phyloP scores from a whole-genome alignment of 441 rosid genomes.

The Flueggea neowawraea region DNA sequence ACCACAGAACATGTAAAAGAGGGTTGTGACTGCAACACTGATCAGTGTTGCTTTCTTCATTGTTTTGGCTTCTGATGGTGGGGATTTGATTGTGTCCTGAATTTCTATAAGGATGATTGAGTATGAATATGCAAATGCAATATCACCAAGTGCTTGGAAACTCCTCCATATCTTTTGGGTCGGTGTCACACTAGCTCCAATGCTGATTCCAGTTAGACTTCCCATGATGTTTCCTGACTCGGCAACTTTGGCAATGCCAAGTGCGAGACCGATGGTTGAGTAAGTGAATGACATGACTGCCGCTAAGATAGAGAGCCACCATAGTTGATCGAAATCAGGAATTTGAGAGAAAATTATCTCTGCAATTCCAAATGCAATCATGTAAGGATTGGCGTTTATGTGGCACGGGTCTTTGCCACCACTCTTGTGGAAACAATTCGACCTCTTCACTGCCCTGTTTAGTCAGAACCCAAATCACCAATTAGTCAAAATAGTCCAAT shows the following conservation, averaged over 20 bases:
- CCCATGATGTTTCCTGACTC: conserved; percentile 55
- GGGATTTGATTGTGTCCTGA: conserved; percentile 63
- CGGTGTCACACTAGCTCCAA: conserved; percentile 45
- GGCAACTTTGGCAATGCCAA: conserved; percentile 67
- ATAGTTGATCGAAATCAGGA: conserved; percentile 78
- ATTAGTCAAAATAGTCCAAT: too few species aligned
- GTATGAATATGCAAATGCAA: conserved; percentile 86
- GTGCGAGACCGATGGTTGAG: conserved; percentile 77
- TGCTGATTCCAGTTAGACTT: conserved; percentile 66
- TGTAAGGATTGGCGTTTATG: conserved; percentile 65
- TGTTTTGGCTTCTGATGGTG: conserved; percentile 72
- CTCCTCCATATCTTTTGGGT: conserved; percentile 83
- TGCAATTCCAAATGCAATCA: conserved; percentile 71
- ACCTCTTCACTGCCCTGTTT: conserved; percentile 81
- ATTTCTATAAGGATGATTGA: conserved; percentile 80
- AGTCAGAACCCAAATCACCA: too few species aligned
- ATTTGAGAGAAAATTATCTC: conserved; percentile 78
- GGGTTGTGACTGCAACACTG: conserved; percentile 58
- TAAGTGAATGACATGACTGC: conserved; percentile 93
- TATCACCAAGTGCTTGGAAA: conserved; percentile 77
- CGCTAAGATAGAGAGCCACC: conserved; percentile 88
- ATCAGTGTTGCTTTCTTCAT: conserved; percentile 70
- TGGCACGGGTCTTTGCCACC: conserved; percentile 55
- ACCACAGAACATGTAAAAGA: conserved; percentile 87
- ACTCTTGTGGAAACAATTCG: conserved; percentile 62